These are phyloP conservation scores for Paratinospora sagittata DNA, from an alignment of 164 flowering plant species.

Conservation along the genomic window DNA sequence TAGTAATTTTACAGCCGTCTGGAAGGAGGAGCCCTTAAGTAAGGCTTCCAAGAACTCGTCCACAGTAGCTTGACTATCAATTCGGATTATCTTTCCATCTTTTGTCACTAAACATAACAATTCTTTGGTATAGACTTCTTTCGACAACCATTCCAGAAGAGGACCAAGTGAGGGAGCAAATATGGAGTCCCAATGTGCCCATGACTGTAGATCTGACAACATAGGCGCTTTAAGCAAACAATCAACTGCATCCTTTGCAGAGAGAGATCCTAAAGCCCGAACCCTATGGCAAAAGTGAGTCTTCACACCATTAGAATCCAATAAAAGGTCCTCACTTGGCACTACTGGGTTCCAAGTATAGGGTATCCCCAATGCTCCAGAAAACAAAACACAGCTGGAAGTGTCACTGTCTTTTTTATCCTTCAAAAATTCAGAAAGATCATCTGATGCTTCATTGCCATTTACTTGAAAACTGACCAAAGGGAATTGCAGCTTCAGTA, in stretches of 20 bases:
- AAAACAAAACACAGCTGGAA: slow-evolving; percentile 58
- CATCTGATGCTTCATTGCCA: slow-evolving; percentile 33
- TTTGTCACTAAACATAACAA: slow-evolving; percentile 62
- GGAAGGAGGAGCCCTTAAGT: slow-evolving; percentile 60
- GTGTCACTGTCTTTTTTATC: slow-evolving; percentile 22
- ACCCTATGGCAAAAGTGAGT: slow-evolving; percentile 13
- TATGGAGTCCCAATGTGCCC: slow-evolving; percentile 88
- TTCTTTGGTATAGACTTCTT: slow-evolving; percentile 49
- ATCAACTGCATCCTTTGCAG: slow-evolving; percentile 60
- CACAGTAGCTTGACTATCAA: slow-evolving; percentile 61
- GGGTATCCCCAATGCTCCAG: slow-evolving; percentile 36
- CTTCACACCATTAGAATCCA: slow-evolving; percentile 16
- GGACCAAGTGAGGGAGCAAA: slow-evolving; percentile 93
- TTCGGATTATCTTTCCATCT: slow-evolving; percentile 63
- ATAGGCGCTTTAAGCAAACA: slow-evolving; percentile 70
- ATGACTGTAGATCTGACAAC: slow-evolving; percentile 58
- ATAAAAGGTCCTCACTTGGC: slow-evolving; percentile 11
- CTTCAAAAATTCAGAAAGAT: slow-evolving; percentile 26
- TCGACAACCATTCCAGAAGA: slow-evolving; percentile 64
- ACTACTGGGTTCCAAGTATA: slow-evolving; percentile 15
- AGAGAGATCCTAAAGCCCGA: slow-evolving; percentile 28
- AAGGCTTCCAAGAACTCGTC: slow-evolving; percentile 68
- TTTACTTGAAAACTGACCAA: slow-evolving; percentile 35
- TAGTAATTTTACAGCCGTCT: slow-evolving; percentile 60
- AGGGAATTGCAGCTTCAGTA: slow-evolving; percentile 75